Percentiles rank a stretch among this genome's conserved stretches.
phyloP scores from a whole-genome alignment of 176 grass and related monocot genomes.

The Bromus sterilis region DNA sequence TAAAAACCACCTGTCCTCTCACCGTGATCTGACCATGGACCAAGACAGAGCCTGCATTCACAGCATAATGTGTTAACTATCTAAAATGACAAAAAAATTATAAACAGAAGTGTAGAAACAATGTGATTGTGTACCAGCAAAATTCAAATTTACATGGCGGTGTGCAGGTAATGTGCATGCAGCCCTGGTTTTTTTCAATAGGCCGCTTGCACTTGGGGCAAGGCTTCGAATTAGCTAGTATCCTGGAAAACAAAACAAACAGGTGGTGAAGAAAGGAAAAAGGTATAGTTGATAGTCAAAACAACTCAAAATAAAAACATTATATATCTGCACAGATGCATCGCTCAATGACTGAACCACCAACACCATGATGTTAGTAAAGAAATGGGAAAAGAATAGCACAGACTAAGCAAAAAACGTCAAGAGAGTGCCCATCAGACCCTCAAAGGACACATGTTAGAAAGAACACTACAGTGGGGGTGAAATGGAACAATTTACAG shows the following conservation, averaged over 20 bases:
- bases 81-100: conserved; percentile 7
- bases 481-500: not conserved
- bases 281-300: not conserved
- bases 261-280: not conserved
- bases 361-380: not conserved
- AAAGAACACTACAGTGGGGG: not conserved
- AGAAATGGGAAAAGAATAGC: not conserved
- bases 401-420: not conserved
- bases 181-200: conserved; percentile 99
- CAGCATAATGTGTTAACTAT: not conserved
- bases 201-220: conserved; percentile 98
- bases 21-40: conserved; percentile 94
- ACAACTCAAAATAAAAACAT: conserved; percentile 5
- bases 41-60: conserved; percentile 87
- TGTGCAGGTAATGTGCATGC: conserved; percentile 99
- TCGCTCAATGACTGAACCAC: not conserved
- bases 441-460: not conserved
- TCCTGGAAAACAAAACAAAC: conserved; percentile 46
- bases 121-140: conserved; percentile 74
- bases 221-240: conserved; percentile 98
- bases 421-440: not conserved
- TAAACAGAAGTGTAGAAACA: conserved; percentile 16
- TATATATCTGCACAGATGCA: not conserved
- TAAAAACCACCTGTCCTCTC: conserved; percentile 99
- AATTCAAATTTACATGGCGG: conserved; percentile 99